A percentile compares a stretch with the other conserved stretches of the same genome.
Evolutionary conservation across 1,139 yeast genomes (phyloP).

Genomic region (Candida sp.): DNA sequence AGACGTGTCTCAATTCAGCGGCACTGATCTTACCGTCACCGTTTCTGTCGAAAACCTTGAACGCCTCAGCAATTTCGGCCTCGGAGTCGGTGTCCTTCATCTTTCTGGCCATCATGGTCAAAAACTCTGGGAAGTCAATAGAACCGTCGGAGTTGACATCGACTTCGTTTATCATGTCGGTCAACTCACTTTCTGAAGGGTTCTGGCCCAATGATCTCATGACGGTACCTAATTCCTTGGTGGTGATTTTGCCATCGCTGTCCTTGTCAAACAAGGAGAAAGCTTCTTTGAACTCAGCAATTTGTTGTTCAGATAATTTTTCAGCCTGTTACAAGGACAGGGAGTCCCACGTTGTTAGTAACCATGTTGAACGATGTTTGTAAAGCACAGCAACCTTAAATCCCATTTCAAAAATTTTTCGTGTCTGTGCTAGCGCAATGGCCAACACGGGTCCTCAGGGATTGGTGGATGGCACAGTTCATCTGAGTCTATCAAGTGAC

Average conservation of each 20-base stretch:
- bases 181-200: slow-evolving; percentile 94
- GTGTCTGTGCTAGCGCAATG: too few species aligned
- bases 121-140: slow-evolving; percentile 88
- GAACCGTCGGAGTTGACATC: slow-evolving; percentile 96
- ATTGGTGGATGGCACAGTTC: too few species aligned
- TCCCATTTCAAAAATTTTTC: background rate
- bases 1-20: slow-evolving; percentile 94
- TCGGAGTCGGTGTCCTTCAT: slow-evolving; percentile 97
- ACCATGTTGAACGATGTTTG: background rate
- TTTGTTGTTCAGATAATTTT: slow-evolving; percentile 93
- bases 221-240: slow-evolving; percentile 95
- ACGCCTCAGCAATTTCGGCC: slow-evolving; percentile 97
- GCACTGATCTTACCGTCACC: slow-evolving; percentile 98
- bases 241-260: slow-evolving; percentile 94
- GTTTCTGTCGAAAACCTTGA: slow-evolving; percentile 91
- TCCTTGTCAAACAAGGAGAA: slow-evolving; percentile 96
- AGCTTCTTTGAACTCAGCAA: slow-evolving; percentile 97
- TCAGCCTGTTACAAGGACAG: slow-evolving; percentile 54
- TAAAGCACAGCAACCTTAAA: background rate
- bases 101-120: slow-evolving; percentile 92
- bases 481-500: background rate
- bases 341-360: background rate
- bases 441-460: too few species aligned
- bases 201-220: slow-evolving; percentile 98
- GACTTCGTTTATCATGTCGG: slow-evolving; percentile 96